Percentiles rank a stretch among this genome's conserved stretches.
These are phyloP conservation scores for Candida berthetii DNA, from an alignment of 805 yeast genomes.

Conservation along the genomic window DNA sequence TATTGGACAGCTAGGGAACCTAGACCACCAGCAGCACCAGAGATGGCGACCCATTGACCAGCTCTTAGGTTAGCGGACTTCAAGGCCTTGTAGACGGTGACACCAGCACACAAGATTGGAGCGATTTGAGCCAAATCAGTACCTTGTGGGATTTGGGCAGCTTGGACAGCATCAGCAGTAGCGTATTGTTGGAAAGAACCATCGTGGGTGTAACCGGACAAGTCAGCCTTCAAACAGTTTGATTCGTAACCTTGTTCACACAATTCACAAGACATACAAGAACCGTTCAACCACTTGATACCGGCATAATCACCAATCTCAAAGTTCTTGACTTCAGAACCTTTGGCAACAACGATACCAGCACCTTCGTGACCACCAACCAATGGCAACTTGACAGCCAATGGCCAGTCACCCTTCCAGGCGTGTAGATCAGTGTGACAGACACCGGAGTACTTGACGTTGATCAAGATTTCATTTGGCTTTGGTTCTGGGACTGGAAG, in stretches of 20 bases:
- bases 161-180: constrained; percentile 81
- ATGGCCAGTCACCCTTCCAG: too few species aligned
- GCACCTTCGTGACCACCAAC: constrained; percentile 62
- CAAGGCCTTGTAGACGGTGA: constrained; percentile 56
- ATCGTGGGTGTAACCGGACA: too few species aligned
- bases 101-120: constrained; percentile 57
- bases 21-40: constrained; percentile 61
- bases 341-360: constrained; percentile 48
- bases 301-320: constrained; percentile 50
- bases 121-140: constrained; percentile 69
- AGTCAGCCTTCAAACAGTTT: constrained; percentile 40
- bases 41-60: constrained; percentile 53
- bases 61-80: constrained; percentile 42
- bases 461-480: too few species aligned
- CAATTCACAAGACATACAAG: constrained; percentile 46
- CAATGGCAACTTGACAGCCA: constrained; percentile 43
- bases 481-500: too few species aligned
- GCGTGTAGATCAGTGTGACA: too few species aligned
- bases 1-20: constrained; percentile 55
- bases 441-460: too few species aligned
- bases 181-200: constrained; percentile 88
- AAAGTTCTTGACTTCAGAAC: constrained; percentile 42
- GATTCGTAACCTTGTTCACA: constrained; percentile 43
- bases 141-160: constrained; percentile 70
- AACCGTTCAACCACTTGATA: constrained; percentile 52